phyloP scores from a whole-genome alignment of 2,329 filamentous ascomycete species.

The Aspergillus texensis region DNA sequence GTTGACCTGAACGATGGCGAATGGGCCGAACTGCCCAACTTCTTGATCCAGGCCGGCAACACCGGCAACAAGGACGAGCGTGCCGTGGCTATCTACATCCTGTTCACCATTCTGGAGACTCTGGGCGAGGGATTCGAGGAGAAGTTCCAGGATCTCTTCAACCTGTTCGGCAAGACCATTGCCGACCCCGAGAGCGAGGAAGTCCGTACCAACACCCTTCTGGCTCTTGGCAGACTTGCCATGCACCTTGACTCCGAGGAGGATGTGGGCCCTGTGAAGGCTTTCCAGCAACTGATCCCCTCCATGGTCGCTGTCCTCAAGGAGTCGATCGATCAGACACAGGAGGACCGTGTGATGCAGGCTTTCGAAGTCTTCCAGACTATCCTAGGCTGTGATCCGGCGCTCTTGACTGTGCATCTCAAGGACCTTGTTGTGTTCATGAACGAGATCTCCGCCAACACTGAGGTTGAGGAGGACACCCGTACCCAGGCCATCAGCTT shows the following conservation, averaged over 20 bases:
- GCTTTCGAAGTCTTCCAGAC: constrained; percentile 97
- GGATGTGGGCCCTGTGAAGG: constrained; percentile 70
- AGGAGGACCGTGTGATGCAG: constrained; percentile 87
- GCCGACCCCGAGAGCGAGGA: constrained; percentile 87
- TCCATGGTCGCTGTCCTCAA: constrained; percentile 89
- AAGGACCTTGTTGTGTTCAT: constrained; percentile 91
- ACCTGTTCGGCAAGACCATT: constrained; percentile 83
- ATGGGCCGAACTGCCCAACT: constrained; percentile 78
- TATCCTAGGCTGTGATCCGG: constrained; percentile 84
- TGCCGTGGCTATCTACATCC: constrained; percentile 89
- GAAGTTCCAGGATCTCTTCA: constrained; percentile 77
- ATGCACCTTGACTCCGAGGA: constrained; percentile 88
- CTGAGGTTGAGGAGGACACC: constrained; percentile 77
- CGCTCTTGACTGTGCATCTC: constrained; percentile 81
- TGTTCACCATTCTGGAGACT: constrained; percentile 87
- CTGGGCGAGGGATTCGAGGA: constrained; percentile 83
- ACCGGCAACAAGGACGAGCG: constrained; percentile 76
- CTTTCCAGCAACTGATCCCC: constrained; percentile 80
- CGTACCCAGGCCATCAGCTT: constrained; percentile 89
- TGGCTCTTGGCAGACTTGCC: constrained; percentile 83
- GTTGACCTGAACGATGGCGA: constrained; percentile 85
- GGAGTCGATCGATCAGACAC: constrained; percentile 73
- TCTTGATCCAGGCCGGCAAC: constrained; percentile 77
- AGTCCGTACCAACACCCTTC: constrained; percentile 91
- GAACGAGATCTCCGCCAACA: constrained; percentile 81